Evolutionary conservation across 2,329 filamentous ascomycete genomes (phyloP), one percentile per base, ranked within the genome.

Genomic region (Dissoconium aciculare): DNA sequence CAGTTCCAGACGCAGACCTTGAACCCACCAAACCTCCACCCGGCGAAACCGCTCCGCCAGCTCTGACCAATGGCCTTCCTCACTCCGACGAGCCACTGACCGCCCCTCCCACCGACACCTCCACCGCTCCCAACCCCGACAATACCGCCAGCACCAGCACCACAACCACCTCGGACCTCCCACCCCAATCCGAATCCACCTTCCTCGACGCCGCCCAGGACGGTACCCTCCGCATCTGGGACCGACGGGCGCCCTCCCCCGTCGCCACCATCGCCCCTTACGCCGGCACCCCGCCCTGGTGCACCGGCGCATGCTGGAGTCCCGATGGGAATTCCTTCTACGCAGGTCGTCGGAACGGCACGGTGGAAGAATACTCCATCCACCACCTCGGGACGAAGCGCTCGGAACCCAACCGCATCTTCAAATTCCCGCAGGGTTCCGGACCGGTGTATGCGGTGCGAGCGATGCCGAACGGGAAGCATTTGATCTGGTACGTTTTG

Each of bases 221-320:
- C 57, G 85, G 87, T 31, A 76, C 75, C 1, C 64, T 98, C 26
- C 77, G 84, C n/a, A 74, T 98, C 42, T 98, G 89, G 87, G 92
- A 98, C 49, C 66, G 77, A 3, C 74, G 89, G 12, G 71, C 79
- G 39, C 69, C 70, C 1, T 69, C 77, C 19, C 78, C 87, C 0
- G 66, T 93, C 2, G 84, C 89, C 3, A 73, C 76, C 15, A 87
- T 95, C 34, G 64, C 67, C 1, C 81, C 79, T 11, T 66, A 74
- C 8, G 70, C 73, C 8, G 74, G 74, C 11, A 80, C 83, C 1
- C 87, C 89, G 1, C 89, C 87, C 0, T 98, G 87, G 87, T 95
- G 87, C 55, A 94, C 93, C 74, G 85, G 82, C 42, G 83, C 84
- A 1, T 93, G 84, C 59, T 98, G 89, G 89, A 87, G 79, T 32